Conservation (phyloP, 2,329 filamentous ascomycete genomes). For the Rosellinia necatrix region DNA sequence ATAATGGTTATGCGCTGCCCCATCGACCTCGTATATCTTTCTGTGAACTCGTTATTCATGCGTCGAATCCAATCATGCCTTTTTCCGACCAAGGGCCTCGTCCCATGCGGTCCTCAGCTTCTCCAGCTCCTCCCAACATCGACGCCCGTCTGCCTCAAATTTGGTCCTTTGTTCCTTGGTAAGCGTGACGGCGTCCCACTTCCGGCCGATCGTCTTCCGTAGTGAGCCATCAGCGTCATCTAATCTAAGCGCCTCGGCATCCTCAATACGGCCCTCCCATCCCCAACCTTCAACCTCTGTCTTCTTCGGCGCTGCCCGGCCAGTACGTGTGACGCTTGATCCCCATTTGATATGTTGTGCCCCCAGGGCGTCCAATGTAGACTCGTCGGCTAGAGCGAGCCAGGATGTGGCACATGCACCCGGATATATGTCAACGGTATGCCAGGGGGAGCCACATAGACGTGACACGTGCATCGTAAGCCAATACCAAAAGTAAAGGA, state of each 20-base stretch:
- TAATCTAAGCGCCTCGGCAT: conserved; percentile 49
- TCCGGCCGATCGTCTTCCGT: conserved; percentile 61
- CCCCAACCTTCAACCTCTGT: conserved; percentile 92
- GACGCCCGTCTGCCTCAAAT: conserved; percentile 65
- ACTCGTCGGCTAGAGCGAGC: conserved; percentile 71
- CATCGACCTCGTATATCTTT: not conserved
- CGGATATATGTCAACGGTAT: conserved; percentile 74
- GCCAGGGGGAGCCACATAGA: conserved; percentile 86
- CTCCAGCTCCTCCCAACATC: conserved; percentile 75
- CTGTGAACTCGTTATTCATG: not conserved
- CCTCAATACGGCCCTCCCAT: conserved; percentile 62
- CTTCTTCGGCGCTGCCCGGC: conserved; percentile 66
- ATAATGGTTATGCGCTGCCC: not conserved
- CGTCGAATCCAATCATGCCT: not conserved
- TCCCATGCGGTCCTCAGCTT: conserved; percentile 70
- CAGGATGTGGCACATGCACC: conserved; percentile 79
- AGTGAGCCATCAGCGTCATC: conserved; percentile 55
- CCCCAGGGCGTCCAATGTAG: conserved; percentile 60
- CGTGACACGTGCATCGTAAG: conserved; percentile 72
- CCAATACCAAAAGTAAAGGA: conserved; percentile 73
- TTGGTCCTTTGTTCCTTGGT: conserved; percentile 63
- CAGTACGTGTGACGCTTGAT: conserved; percentile 64
- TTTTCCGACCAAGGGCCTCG: conserved; percentile 41
- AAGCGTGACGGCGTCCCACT: conserved; percentile 59
- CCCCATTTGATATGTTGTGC: conserved; percentile 80